Percentiles rank a stretch among this genome's conserved stretches.
Evolutionary conservation across 441 rosid genomes (phyloP).

Genomic region (Bruguiera hainesii): DNA sequence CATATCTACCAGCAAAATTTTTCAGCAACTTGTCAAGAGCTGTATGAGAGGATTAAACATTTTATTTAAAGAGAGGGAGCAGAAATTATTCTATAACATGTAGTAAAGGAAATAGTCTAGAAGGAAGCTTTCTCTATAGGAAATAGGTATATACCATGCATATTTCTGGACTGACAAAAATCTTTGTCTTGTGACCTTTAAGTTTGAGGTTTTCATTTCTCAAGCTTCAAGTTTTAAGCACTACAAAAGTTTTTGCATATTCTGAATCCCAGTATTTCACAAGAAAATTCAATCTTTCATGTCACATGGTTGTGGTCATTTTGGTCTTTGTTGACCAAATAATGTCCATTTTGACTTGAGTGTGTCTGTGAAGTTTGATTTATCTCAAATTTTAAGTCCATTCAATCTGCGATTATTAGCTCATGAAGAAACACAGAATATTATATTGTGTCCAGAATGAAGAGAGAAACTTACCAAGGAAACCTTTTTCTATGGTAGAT

Average conservation of each 20-base stretch:
- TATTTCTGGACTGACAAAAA: not conserved
- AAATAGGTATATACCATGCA: not conserved
- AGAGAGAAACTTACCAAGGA: slow-evolving; percentile 31
- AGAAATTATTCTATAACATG: not conserved
- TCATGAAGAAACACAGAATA: not conserved
- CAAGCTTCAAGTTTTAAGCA: not conserved
- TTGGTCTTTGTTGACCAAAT: not conserved
- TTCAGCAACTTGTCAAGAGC: slow-evolving; percentile 57
- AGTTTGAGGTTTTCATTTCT: not conserved
- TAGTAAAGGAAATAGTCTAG: not conserved
- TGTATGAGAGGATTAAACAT: slow-evolving; percentile 19
- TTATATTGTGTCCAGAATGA: not conserved
- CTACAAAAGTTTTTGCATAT: not conserved
- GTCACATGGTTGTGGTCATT: not conserved
- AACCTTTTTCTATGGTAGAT: slow-evolving; percentile 40
- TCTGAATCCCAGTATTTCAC: not conserved
- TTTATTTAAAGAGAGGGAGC: not conserved
- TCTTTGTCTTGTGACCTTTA: not conserved
- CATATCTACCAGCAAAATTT: slow-evolving; percentile 34
- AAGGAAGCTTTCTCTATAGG: not conserved
- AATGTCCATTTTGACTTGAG: not conserved
- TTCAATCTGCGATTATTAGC: not conserved
- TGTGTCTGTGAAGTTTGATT: not conserved
- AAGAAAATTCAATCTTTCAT: not conserved
- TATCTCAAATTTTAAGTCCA: too few relatives aligned